These are phyloP conservation scores for Allomyces macrogynus DNA, from an alignment of 192 early-diverging fungal species.

Conservation along the genomic window DNA sequence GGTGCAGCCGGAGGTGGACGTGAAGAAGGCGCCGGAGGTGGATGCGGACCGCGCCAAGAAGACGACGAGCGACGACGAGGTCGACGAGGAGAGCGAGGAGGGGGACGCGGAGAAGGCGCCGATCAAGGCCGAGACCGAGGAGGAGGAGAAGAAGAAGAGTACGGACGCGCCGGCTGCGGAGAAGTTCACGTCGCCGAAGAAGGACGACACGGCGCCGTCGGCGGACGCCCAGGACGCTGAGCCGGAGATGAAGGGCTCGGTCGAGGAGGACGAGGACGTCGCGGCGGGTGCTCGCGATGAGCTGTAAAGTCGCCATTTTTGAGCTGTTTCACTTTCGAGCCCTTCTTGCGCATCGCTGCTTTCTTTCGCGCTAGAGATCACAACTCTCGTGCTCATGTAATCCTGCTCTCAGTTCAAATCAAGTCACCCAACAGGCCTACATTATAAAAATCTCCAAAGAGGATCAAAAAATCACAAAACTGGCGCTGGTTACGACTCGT, in stretches of 20 bases:
- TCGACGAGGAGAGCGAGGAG: slow-evolving; percentile 19
- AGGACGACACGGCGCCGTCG: background rate
- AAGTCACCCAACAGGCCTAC: too few relatives aligned
- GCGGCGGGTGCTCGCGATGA: slow-evolving; percentile 4
- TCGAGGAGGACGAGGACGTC: background rate
- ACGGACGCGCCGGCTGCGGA: background rate
- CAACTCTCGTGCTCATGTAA: too few relatives aligned
- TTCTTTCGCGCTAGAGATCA: too few relatives aligned
- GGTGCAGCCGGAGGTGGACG: background rate
- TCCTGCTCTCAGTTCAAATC: too few relatives aligned
- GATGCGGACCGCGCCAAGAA: background rate
- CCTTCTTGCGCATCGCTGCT: too few relatives aligned
- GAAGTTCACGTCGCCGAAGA: background rate
- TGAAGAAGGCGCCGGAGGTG: background rate
- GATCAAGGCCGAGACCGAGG: background rate
- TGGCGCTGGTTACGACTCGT: too few relatives aligned
- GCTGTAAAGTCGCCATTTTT: slow-evolving; percentile 1
- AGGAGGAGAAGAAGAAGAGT: slow-evolving; percentile 3
- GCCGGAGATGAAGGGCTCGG: background rate
- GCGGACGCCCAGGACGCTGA: background rate
- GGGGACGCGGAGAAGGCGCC: slow-evolving; percentile 5
- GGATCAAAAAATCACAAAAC: too few relatives aligned
- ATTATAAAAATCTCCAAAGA: too few relatives aligned
- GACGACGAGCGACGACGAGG: slow-evolving; percentile 10
- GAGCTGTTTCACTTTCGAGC: too few relatives aligned